Conservation (phyloP, 176 grass and related monocot species). For the Rhynchospora tenuis region DNA sequence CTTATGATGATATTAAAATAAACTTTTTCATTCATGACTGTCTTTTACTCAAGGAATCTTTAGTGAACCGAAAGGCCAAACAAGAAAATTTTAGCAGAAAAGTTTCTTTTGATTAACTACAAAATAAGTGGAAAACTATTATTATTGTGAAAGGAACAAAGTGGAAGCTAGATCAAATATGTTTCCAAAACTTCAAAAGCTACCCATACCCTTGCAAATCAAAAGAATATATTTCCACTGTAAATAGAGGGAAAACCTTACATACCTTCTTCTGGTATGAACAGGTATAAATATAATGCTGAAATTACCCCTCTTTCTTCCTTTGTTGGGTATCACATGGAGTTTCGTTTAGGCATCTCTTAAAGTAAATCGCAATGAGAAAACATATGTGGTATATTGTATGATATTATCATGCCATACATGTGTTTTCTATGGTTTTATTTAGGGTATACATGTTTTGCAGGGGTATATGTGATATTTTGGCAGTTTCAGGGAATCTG, state of each 20-base stretch:
- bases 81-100: background rate
- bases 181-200: background rate
- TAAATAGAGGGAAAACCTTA: background rate
- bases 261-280: background rate
- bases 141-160: background rate
- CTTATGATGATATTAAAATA: background rate
- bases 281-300: background rate
- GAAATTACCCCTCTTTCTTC: background rate
- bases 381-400: background rate
- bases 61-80: background rate
- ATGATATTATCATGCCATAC: background rate
- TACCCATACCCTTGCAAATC: background rate
- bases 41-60: slow-evolving; percentile 4
- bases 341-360: background rate
- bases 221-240: background rate
- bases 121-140: background rate
- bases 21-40: background rate
- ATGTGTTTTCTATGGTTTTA: background rate
- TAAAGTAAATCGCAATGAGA: background rate
- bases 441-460: background rate
- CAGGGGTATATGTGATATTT: background rate
- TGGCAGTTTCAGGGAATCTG: background rate
- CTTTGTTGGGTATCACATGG: background rate
- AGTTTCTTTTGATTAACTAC: background rate
- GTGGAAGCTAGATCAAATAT: background rate